These are phyloP conservation scores for Amanita pallidorosea DNA, from an alignment of 768 basidiomycete species.

Conservation along the genomic window DNA sequence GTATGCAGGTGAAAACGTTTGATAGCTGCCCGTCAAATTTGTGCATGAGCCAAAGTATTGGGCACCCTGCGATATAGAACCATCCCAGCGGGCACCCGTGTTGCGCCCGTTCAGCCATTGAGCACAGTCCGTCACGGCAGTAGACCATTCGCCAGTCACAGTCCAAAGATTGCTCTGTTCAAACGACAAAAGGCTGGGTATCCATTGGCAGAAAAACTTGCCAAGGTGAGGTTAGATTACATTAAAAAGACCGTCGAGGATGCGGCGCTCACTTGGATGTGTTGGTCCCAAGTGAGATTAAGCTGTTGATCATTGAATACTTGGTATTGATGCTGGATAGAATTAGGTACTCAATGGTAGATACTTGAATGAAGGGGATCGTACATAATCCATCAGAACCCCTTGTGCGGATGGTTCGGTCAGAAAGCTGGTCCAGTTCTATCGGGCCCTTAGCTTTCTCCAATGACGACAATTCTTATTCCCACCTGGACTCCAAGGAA, in stretches of 20 bases:
- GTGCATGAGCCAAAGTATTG: constrained; percentile 49
- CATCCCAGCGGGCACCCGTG: constrained; percentile 62
- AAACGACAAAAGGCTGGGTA: constrained; percentile 32
- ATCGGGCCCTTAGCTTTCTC: background rate
- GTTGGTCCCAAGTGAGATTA: constrained; percentile 40
- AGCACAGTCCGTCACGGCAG: constrained; percentile 65
- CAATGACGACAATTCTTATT: background rate
- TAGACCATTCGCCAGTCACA: constrained; percentile 74
- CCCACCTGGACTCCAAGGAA: constrained; percentile 48
- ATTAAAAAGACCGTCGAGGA: background rate
- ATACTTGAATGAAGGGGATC: constrained; percentile 8
- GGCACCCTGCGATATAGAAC: constrained; percentile 27
- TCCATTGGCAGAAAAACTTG: constrained; percentile 46
- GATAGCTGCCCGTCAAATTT: constrained; percentile 49
- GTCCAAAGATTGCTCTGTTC: constrained; percentile 57
- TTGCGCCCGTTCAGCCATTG: constrained; percentile 73
- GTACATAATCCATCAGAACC: constrained; percentile 57
- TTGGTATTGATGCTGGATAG: constrained; percentile 56
- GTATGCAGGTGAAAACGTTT: constrained; percentile 51
- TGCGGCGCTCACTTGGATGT: constrained; percentile 35
- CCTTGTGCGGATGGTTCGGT: constrained; percentile 39
- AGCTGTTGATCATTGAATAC: constrained; percentile 55
- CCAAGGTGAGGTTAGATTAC: background rate
- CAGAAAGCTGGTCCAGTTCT: constrained; percentile 55
- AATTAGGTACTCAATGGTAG: background rate